These are phyloP conservation scores for Candida easanensis DNA, from an alignment of 805 yeast genomes.

Conservation along the genomic window DNA sequence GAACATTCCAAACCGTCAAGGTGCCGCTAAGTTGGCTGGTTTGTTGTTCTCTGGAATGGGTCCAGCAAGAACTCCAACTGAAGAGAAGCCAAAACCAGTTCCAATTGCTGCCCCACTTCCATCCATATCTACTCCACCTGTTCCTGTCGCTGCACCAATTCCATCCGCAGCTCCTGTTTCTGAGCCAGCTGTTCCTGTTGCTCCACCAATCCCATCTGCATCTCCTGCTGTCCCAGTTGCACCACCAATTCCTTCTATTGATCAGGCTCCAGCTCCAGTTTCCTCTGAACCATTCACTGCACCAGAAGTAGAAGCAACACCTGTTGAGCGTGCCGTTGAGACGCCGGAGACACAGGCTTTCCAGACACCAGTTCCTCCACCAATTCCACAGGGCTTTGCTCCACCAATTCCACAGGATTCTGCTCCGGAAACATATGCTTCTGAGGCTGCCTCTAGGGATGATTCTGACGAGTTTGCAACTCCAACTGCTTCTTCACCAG, in stretches of 20 bases:
- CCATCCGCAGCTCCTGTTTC: constrained; percentile 1
- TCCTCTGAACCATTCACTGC: no score
- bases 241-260: constrained; percentile 2
- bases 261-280: no score
- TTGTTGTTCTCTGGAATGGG: constrained; percentile 27
- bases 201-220: constrained; percentile 5
- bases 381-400: background rate
- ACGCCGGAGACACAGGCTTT: background rate
- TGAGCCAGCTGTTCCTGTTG: constrained; percentile 9
- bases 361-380: constrained; percentile 3
- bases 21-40: constrained; percentile 29
- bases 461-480: constrained; percentile 17
- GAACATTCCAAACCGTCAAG: constrained; percentile 29
- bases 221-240: constrained; percentile 4
- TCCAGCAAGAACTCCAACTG: constrained; percentile 22
- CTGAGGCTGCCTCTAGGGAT: constrained; percentile 19
- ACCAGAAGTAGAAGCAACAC: background rate
- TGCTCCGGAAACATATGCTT: constrained; percentile 27
- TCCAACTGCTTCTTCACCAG: background rate
- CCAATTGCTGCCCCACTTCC: constrained; percentile 30
- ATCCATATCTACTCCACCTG: constrained; percentile 15
- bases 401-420: constrained; percentile 11
- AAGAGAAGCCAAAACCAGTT: constrained; percentile 22
- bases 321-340: background rate
- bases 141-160: constrained; percentile 11